Percentiles rank a stretch among this genome's conserved stretches.
Conservation (phyloP, 257 asterid genomes). For the Nicotiana undulata region DNA sequence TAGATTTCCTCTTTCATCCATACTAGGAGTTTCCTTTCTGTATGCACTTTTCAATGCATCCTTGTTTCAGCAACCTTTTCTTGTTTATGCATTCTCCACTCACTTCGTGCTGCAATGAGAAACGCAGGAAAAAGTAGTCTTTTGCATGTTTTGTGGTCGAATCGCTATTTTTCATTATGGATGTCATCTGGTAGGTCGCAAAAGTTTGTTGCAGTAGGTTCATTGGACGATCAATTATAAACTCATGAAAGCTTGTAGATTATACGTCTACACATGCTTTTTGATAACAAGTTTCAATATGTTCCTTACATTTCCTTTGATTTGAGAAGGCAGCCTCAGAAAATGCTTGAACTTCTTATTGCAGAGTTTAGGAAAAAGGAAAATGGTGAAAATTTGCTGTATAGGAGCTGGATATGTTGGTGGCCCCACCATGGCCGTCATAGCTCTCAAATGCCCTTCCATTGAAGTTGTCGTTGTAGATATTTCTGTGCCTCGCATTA, state of each 20-base stretch:
- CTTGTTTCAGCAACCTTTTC: not conserved
- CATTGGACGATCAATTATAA: not conserved
- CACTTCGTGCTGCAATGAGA: not conserved
- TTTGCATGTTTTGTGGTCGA: not conserved
- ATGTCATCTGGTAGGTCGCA: not conserved
- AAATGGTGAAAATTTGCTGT: constrained; percentile 31
- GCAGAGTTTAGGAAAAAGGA: not conserved
- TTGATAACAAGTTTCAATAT: not conserved
- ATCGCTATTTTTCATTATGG: not conserved
- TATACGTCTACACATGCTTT: not conserved
- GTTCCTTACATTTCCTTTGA: not conserved
- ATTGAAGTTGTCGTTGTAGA: constrained; percentile 26
- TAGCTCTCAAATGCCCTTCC: constrained; percentile 26
- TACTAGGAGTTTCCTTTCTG: no score
- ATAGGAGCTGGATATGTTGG: constrained; percentile 37
- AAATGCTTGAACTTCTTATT: not conserved
- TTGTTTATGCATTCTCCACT: not conserved
- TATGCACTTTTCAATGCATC: no score
- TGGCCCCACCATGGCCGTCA: constrained; percentile 34
- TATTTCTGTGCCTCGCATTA: constrained; percentile 21
- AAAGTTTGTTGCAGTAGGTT: not conserved
- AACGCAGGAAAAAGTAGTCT: not conserved
- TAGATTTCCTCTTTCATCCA: no score
- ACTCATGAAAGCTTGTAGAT: not conserved
- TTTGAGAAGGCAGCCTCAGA: not conserved